Evolutionary conservation across 192 early-diverging fungal species (phyloP).

Genomic region (Jimgerdemannia lactiflua): DNA sequence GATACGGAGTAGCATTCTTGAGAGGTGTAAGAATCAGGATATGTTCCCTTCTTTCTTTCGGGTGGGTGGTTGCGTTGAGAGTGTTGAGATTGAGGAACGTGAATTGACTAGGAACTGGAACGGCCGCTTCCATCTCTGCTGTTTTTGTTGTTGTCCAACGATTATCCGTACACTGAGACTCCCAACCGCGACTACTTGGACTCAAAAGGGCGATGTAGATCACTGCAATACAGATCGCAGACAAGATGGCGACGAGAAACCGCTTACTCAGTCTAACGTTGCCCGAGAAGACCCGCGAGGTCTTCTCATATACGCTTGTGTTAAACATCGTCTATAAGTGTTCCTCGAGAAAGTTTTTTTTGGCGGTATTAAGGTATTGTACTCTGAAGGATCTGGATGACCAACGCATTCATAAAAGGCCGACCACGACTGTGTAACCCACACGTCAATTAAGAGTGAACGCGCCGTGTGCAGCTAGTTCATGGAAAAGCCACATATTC

Average conservation of each 20-base stretch:
- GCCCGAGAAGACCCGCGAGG: background rate
- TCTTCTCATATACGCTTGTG: background rate
- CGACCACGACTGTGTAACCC: too few species aligned
- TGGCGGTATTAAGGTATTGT: too few species aligned
- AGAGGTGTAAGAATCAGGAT: constrained; percentile 61
- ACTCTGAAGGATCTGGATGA: too few species aligned
- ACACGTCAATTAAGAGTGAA: too few species aligned
- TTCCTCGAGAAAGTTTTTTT: background rate
- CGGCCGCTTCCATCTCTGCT: background rate
- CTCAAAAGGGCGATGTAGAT: background rate
- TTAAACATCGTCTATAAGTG: background rate
- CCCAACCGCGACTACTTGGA: background rate
- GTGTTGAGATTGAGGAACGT: constrained; percentile 25
- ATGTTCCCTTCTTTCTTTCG: constrained; percentile 17
- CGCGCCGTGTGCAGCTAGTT: too few species aligned
- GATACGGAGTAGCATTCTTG: constrained; percentile 52
- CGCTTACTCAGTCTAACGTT: background rate
- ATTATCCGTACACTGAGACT: background rate
- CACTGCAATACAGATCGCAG: background rate
- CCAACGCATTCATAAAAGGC: too few species aligned
- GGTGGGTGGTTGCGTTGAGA: constrained; percentile 19
- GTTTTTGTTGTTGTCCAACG: background rate
- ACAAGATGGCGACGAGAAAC: background rate
- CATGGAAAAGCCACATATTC: too few species aligned
- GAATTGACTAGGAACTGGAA: background rate